These are phyloP conservation scores for Sarocladium kiliense DNA, from an alignment of 2,329 filamentous ascomycete genomes.

Conservation along the genomic window DNA sequence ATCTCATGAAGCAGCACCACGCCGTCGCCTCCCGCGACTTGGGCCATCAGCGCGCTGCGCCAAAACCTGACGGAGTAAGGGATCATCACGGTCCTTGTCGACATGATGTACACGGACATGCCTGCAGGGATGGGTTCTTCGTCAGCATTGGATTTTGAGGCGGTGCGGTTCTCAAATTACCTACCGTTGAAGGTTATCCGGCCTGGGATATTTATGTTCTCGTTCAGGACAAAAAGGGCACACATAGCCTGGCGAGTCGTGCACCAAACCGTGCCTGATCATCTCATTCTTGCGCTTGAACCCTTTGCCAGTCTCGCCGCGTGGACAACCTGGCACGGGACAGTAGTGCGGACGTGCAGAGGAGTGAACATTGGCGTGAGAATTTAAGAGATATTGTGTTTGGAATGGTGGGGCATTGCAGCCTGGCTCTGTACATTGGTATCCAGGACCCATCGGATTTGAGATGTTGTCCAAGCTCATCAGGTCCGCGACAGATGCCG, in stretches of 20 bases:
- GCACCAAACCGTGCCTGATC: conserved; percentile 78
- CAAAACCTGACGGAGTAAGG: conserved; percentile 73
- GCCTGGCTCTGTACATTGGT: conserved; percentile 53
- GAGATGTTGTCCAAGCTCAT: conserved; percentile 57
- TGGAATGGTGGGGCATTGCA: conserved; percentile 72
- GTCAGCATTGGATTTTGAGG: not conserved
- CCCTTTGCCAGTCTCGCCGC: conserved; percentile 59
- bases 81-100: conserved; percentile 86
- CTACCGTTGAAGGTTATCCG: conserved; percentile 92
- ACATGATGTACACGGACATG: conserved; percentile 90
- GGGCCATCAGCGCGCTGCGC: conserved; percentile 81
- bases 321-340: conserved; percentile 55
- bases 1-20: conserved; percentile 23
- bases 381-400: conserved; percentile 73
- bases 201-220: conserved; percentile 90
- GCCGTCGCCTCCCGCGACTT: conserved; percentile 70
- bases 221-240: conserved; percentile 94
- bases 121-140: conserved; percentile 39
- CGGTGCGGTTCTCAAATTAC: conserved; percentile 17
- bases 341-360: conserved; percentile 62
- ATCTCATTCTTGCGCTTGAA: conserved; percentile 72
- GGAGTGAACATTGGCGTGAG: conserved; percentile 69
- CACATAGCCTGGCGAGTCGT: conserved; percentile 89
- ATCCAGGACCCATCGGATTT: conserved; percentile 45
- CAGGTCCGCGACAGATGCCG: conserved; percentile 38